Evolutionary conservation across 2,329 filamentous ascomycete genomes (phyloP).

Genomic region (Botrytis squamosa): DNA sequence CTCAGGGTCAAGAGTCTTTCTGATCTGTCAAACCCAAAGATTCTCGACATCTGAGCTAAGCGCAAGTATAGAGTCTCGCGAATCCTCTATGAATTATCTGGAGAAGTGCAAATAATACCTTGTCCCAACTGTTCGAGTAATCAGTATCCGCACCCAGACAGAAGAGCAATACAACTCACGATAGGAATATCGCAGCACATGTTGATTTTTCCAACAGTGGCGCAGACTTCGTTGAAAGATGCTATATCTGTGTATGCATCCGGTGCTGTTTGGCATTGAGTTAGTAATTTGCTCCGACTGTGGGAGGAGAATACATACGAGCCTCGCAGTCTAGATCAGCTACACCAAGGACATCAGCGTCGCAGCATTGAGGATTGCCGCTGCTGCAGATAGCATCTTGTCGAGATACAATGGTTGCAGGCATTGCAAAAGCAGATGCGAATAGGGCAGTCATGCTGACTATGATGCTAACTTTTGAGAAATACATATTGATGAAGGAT

Average conservation of each 20-base stretch:
- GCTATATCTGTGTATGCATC: conserved; percentile 45
- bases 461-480: background rate
- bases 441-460: conserved; percentile 31
- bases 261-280: conserved; percentile 37
- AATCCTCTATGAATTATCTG: background rate
- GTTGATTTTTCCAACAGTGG: conserved; percentile 39
- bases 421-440: conserved; percentile 32
- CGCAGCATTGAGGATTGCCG: conserved; percentile 55
- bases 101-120: conserved; percentile 10
- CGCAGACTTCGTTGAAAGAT: conserved; percentile 33
- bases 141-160: background rate
- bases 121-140: background rate
- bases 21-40: background rate
- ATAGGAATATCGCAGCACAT: conserved; percentile 58
- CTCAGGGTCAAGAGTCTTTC: background rate
- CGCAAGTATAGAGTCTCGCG: no score
- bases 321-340: conserved; percentile 56
- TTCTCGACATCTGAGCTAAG: background rate
- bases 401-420: conserved; percentile 27
- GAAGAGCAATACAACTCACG: background rate
- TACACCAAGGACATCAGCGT: conserved; percentile 58
- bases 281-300: background rate
- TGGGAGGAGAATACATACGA: conserved; percentile 45
- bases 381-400: background rate
- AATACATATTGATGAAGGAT: conserved; percentile 27